These are phyloP conservation scores for Chamaecrista fasciculata DNA, from an alignment of 306 rosid species.

Conservation along the genomic window DNA sequence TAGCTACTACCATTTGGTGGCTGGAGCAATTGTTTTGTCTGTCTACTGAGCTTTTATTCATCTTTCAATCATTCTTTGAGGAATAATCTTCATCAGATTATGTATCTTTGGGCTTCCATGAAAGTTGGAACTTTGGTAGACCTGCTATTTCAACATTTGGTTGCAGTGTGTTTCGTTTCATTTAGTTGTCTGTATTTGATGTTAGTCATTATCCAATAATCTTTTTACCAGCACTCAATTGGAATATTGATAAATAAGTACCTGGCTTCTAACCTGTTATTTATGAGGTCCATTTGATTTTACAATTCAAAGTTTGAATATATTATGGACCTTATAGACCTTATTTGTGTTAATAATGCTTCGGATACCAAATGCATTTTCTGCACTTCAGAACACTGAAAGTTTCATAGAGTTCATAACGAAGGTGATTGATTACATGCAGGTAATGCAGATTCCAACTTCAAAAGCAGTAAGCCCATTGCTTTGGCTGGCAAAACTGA, in stretches of 20 bases:
- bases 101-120: neutral
- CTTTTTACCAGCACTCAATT: conserved; percentile 5
- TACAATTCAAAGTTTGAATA: neutral
- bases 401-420: conserved; percentile 24
- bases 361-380: neutral
- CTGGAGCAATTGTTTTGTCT: neutral
- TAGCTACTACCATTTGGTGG: neutral
- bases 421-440: conserved; percentile 29
- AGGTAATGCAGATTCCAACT: conserved; percentile 38
- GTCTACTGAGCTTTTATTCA: neutral
- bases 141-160: neutral
- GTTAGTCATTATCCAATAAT: conserved; percentile 16
- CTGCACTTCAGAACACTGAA: conserved; percentile 11
- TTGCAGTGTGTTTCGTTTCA: neutral
- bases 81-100: neutral
- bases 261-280: neutral
- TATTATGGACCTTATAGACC: neutral
- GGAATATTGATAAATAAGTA: neutral
- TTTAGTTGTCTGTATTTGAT: neutral
- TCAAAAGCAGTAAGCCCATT: conserved; percentile 40
- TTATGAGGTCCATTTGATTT: neutral
- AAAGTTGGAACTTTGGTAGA: neutral
- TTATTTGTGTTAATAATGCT: neutral
- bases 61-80: neutral
- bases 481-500: conserved; percentile 35